Percentiles rank a stretch among this genome's conserved stretches.
These are phyloP conservation scores for Mycosphaerelloides madeirae DNA, from an alignment of 2,329 filamentous ascomycete species.

Conservation along the genomic window DNA sequence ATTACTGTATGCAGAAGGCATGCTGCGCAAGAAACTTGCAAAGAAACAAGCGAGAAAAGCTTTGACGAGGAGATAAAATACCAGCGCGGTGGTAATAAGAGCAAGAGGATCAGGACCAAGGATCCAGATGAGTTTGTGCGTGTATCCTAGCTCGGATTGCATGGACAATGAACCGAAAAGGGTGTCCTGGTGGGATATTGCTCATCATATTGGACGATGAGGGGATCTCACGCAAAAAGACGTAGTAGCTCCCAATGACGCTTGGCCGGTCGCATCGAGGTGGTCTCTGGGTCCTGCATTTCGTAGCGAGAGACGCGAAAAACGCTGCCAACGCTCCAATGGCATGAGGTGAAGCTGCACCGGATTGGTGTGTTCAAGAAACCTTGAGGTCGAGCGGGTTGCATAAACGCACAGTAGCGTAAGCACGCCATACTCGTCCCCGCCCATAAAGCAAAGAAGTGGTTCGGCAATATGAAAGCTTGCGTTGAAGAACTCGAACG, in stretches of 20 bases:
- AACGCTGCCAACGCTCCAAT: not conserved
- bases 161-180: not conserved
- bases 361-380: not conserved
- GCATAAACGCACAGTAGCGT: slow-evolving; percentile 1
- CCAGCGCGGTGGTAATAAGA: slow-evolving; percentile 9
- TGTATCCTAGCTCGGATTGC: not conserved
- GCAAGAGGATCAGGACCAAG: slow-evolving; percentile 4
- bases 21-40: slow-evolving; percentile 5
- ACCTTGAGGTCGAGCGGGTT: too few species aligned
- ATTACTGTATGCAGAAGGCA: slow-evolving; percentile 23
- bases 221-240: not conserved
- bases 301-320: not conserved
- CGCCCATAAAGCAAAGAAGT: not conserved
- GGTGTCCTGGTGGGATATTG: not conserved
- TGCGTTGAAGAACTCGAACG: too few species aligned
- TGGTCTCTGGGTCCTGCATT: not conserved
- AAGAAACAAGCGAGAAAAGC: slow-evolving; percentile 2
- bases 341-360: not conserved
- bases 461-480: too few species aligned
- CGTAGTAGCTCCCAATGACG: not conserved
- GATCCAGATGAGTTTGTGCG: slow-evolving; percentile 4
- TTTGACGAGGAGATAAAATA: slow-evolving; percentile 7
- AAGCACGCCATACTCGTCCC: not conserved
- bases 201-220: not conserved
- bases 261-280: not conserved